Conservation (phyloP, 306 rosid species). For the Gleditsia sinensis region DNA sequence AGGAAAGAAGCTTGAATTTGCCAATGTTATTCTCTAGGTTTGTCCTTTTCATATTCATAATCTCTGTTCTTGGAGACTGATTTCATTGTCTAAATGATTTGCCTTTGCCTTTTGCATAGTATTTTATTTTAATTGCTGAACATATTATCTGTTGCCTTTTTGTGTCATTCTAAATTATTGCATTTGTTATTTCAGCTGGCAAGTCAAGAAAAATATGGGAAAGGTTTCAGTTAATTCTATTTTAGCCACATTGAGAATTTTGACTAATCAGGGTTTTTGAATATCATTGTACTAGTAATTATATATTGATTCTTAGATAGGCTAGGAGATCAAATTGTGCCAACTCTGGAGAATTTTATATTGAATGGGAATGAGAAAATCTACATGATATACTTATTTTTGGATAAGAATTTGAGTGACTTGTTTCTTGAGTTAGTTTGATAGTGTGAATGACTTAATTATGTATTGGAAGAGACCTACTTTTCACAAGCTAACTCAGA, state of each 20-base stretch:
- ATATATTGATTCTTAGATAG: constrained; percentile 33
- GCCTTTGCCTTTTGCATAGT: background rate
- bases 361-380: background rate
- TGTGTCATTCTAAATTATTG: background rate
- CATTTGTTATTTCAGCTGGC: constrained; percentile 37
- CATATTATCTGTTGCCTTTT: background rate
- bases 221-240: constrained; percentile 30
- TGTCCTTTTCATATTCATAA: constrained; percentile 26
- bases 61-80: background rate
- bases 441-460: background rate
- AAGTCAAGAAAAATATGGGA: constrained; percentile 29
- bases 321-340: constrained; percentile 24
- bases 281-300: constrained; percentile 3
- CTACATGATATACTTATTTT: background rate
- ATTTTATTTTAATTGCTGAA: background rate
- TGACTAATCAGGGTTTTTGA: background rate
- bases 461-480: too few species aligned
- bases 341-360: background rate
- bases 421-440: background rate
- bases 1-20: constrained; percentile 80
- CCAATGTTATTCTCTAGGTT: constrained; percentile 39
- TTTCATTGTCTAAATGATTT: background rate
- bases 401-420: background rate
- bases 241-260: constrained; percentile 31
- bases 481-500: too few species aligned